Evolutionary conservation across 2,329 filamentous ascomycete species (phyloP), one percentile per base, ranked within the genome.

Genomic region (Orbilia quercus): DNA sequence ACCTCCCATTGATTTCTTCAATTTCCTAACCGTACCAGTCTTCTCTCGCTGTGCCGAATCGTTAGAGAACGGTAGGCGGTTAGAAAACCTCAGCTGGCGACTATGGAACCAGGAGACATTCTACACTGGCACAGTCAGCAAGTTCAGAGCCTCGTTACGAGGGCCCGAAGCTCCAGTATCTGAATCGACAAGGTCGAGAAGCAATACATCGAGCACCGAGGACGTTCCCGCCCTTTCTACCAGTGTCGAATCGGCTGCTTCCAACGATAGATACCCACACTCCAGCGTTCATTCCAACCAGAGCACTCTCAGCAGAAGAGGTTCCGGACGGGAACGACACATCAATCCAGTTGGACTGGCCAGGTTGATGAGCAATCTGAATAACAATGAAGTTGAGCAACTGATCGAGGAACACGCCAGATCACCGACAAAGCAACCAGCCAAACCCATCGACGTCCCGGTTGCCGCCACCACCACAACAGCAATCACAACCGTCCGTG

Each of bases 61-160:
- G 58, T 90, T 98, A 80, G 91, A 96, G 80, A 91, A 98, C 82
- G 95, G 95, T 66, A 89, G 91, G 79, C 86, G 95, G 79, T 84
- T 97, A 80, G 95, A 98, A 81, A 98, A 99, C 83, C 84, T 99
- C 75, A 96, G 91, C 80, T 98, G 95, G 95, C 86, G 95, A 78
- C 83, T 98, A 74, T 98, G 93, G 94, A 96, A 92, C 78, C 87
- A 92, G 78, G 93, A 98, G 80, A 94, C 91, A 9, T 92, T 96
- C 78, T 96, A 93, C 50, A 72, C 67, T 54, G 67, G 67, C 45
- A 72, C 67, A 28, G 59, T 58, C 16, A 72, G 51, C 59, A 72
- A 65, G 45, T 72, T 72, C 59, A 65, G 58, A 48, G 18, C 59
- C 18, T 72, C 67, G n/a, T 18, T 25, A 47, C 59, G 54, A 22